phyloP scores from a whole-genome alignment of 2,329 filamentous ascomycete species.

The Botryotinia globosa region DNA sequence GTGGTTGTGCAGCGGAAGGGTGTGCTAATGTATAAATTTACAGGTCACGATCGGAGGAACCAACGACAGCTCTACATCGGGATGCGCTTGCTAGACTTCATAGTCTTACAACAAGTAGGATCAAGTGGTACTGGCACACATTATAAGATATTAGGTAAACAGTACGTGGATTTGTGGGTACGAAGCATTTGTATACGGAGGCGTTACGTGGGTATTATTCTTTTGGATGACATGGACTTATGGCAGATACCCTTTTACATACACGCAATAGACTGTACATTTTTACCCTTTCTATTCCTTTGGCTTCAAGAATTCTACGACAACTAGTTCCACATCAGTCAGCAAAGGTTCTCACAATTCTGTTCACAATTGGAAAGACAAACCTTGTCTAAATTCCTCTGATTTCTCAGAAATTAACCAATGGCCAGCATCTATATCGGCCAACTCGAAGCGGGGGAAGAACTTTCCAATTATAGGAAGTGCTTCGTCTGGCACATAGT shows the following conservation, averaged over 20 bases:
- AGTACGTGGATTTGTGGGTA: not conserved
- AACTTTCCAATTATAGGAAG: slow-evolving; percentile 77
- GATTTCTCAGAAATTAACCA: slow-evolving; percentile 91
- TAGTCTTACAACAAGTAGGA: not conserved
- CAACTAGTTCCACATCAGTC: slow-evolving; percentile 45
- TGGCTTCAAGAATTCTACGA: slow-evolving; percentile 59
- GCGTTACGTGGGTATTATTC: slow-evolving; percentile 23
- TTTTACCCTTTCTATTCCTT: slow-evolving; percentile 44
- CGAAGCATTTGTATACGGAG: slow-evolving; percentile 15
- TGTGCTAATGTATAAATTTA: slow-evolving; percentile 27
- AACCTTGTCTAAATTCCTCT: slow-evolving; percentile 71
- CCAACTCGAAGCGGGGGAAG: slow-evolving; percentile 73
- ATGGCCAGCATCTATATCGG: slow-evolving; percentile 75
- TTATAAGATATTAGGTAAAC: not conserved
- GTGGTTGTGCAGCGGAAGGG: not conserved
- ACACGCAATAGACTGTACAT: slow-evolving; percentile 34
- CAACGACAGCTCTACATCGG: not conserved
- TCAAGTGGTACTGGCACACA: not conserved
- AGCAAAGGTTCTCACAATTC: slow-evolving; percentile 15
- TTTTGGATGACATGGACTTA: slow-evolving; percentile 25
- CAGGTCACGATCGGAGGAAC: slow-evolving; percentile 17
- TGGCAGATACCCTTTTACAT: slow-evolving; percentile 37
- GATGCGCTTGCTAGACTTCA: slow-evolving; percentile 17
- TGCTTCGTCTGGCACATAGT: slow-evolving; percentile 77
- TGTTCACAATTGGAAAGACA: slow-evolving; percentile 32